Conservation (phyloP, 208 protist genomes). For the Leptomonas pyrrhocoris region DNA sequence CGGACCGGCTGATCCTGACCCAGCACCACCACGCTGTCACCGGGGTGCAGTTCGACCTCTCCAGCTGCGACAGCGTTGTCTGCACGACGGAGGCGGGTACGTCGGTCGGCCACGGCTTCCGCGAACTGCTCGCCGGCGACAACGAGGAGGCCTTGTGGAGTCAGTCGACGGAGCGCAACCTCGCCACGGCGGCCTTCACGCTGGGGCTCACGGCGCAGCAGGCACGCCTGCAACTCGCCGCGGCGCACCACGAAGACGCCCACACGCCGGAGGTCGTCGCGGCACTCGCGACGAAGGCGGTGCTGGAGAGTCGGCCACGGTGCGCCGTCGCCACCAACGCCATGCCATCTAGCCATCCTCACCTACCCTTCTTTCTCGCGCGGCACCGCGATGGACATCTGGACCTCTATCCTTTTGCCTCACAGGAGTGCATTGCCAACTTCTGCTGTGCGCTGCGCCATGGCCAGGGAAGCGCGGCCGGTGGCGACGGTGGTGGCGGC, state of each 20-base stretch:
- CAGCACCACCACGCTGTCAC: conserved; percentile 60
- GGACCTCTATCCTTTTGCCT: conserved; percentile 84
- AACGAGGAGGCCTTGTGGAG: conserved; percentile 65
- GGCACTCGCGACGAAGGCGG: conserved; percentile 22
- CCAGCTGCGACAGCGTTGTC: conserved; percentile 81
- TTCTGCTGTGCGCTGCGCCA: conserved; percentile 51
- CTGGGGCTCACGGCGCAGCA: conserved; percentile 38
- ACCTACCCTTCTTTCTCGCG: conserved; percentile 82
- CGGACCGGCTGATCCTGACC: conserved; percentile 73
- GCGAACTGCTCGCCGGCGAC: conserved; percentile 79
- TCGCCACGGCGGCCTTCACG: conserved; percentile 64
- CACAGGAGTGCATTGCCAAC: conserved; percentile 63
- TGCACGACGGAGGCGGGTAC: conserved; percentile 75
- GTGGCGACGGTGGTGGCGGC: neutral
- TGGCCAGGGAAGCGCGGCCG: neutral
- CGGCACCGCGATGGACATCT: conserved; percentile 63
- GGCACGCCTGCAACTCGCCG: conserved; percentile 17
- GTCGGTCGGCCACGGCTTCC: conserved; percentile 66
- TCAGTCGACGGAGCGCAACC: conserved; percentile 61
- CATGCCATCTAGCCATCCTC: conserved; percentile 65
- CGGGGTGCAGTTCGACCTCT: conserved; percentile 66
- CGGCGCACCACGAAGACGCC: conserved; percentile 8
- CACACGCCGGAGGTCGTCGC: conserved; percentile 20
- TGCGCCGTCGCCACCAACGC: conserved; percentile 33
- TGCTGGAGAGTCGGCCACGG: conserved; percentile 42